These are phyloP conservation scores for Apiotrichum sp. DNA, from an alignment of 1,284 basidiomycete species.

Conservation along the genomic window DNA sequence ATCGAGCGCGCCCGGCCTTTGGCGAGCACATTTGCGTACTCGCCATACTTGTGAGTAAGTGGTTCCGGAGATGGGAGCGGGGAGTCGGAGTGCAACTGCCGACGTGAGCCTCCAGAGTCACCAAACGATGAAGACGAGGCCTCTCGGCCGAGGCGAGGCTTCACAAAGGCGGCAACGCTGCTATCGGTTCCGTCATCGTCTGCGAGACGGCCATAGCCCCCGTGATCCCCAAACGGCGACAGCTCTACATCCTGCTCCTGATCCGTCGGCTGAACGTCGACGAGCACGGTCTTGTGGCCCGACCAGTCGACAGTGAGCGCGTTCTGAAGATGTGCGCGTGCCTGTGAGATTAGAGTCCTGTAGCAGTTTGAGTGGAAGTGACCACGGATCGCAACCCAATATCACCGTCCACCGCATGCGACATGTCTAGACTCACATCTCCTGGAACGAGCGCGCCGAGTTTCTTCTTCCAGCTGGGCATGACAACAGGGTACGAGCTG, in stretches of 20 bases:
- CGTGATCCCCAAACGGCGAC: constrained; percentile 10
- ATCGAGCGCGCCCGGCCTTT: too few species aligned
- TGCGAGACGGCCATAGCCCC: constrained; percentile 25
- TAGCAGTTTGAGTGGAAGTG: too few species aligned
- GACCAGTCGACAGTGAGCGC: constrained; percentile 42
- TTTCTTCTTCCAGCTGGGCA: constrained; percentile 25
- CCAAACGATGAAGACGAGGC: background rate
- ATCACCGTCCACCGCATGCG: too few species aligned
- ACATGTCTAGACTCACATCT: constrained; percentile 24
- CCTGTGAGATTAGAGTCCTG: background rate
- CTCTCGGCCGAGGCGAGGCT: background rate
- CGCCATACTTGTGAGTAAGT: too few species aligned
- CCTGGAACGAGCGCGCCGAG: constrained; percentile 17
- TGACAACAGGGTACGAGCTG: too few species aligned
- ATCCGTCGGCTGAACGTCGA: constrained; percentile 26
- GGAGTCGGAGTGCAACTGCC: background rate
- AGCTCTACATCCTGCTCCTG: constrained; percentile 28
- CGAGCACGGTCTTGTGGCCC: constrained; percentile 38
- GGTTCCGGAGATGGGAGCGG: too few species aligned
- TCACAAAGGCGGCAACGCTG: constrained; percentile 9
- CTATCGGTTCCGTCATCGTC: too few species aligned
- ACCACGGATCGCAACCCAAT: too few species aligned
- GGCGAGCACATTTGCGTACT: too few species aligned
- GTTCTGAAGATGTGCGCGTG: constrained; percentile 29
- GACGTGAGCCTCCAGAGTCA: background rate